Evolutionary conservation across 2,329 filamentous ascomycete genomes (phyloP).

Genomic region (Leptographium wingfieldii): DNA sequence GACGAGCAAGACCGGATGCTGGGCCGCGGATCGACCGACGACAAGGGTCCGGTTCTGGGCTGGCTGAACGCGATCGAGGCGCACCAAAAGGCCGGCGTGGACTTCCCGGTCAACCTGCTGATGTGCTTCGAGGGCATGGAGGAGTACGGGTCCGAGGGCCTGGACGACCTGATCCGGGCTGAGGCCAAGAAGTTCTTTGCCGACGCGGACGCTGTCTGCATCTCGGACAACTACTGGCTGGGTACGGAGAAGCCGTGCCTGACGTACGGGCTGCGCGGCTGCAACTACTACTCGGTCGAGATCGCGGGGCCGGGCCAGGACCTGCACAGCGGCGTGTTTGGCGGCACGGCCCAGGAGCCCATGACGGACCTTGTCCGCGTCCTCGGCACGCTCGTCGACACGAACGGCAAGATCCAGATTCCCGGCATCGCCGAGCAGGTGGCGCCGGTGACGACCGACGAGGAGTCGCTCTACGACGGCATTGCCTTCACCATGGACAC

Average conservation of each 20-base stretch:
- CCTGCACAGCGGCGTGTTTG: constrained; percentile 93
- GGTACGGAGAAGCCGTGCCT: constrained; percentile 97
- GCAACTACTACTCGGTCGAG: constrained; percentile 94
- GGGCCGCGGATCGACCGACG: constrained; percentile 87
- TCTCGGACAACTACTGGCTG: constrained; percentile 99
- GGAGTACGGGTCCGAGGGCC: constrained; percentile 91
- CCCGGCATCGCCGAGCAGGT: constrained; percentile 92
- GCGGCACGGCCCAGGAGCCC: constrained; percentile 90
- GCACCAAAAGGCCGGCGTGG: constrained; percentile 85
- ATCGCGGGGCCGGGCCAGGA: constrained; percentile 86
- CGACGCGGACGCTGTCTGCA: constrained; percentile 91
- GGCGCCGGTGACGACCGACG: constrained; percentile 73
- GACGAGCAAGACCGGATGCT: constrained; percentile 93
- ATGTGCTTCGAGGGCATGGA: constrained; percentile 99
- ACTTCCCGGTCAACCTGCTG: constrained; percentile 92
- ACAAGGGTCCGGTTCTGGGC: constrained; percentile 93
- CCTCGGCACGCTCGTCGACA: constrained; percentile 74
- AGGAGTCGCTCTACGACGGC: constrained; percentile 73
- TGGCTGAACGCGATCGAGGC: constrained; percentile 98
- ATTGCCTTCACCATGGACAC: constrained; percentile 97
- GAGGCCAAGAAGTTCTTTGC: constrained; percentile 94
- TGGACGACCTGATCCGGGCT: constrained; percentile 85
- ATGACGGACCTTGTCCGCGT: constrained; percentile 91
- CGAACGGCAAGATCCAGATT: constrained; percentile 83
- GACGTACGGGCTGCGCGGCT: constrained; percentile 91